Base-by-base conservation (phyloP, 331 rosid genomes). In the Malus hybrid region DNA sequence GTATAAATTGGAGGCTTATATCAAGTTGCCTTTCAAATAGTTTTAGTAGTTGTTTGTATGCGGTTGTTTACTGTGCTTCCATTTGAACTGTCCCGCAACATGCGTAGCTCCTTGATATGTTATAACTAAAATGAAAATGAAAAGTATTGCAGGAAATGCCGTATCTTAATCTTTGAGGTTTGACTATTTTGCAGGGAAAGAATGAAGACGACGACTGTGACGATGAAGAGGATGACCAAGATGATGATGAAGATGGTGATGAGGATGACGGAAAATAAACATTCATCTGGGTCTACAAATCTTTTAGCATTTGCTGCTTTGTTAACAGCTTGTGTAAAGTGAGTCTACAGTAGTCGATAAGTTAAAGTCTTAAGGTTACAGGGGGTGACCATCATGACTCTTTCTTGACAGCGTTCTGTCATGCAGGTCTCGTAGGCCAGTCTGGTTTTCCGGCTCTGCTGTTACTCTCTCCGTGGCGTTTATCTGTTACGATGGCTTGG, bases 161-260 rank as follows among this genome's bases (percentile, higher is more conserved):
- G 15, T 52, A 19, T 24, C 39, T 69, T 48, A 39, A n/a, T 48
- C 16, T 48, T 66, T 16, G 2, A 46, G 63, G 53, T 62, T 75
- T 65, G 2, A 36, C 36, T 57, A 2, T 5, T 32, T 73, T 4
- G 71, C 89, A 93, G 97, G 93, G 77, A 63, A 88, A 87, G 80
- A 89, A 89, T 30, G 93, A 81, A 10, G 89, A 85, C 8, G 95
- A 86, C 56, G 93, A 87, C 29, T 92, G 88, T 12, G 95, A 87
- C 6, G 82, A 77, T 3, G 87, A 83, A 0, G 96, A 81, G 22
- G 79, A 89, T 14, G 91, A 88, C 20, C 65, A 82, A 6, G 83
- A 75, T 0, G 89, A 85, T 2, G 89, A 82, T 0, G 93, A 86
- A 0, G 95, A 81, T 32, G 88, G 77, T 1, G 91, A 82, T 9